Evolutionary conservation across 495 filamentous ascomycete species (phyloP), one percentile per base, ranked within the genome.

Genomic region (Neurospora cerealis): DNA sequence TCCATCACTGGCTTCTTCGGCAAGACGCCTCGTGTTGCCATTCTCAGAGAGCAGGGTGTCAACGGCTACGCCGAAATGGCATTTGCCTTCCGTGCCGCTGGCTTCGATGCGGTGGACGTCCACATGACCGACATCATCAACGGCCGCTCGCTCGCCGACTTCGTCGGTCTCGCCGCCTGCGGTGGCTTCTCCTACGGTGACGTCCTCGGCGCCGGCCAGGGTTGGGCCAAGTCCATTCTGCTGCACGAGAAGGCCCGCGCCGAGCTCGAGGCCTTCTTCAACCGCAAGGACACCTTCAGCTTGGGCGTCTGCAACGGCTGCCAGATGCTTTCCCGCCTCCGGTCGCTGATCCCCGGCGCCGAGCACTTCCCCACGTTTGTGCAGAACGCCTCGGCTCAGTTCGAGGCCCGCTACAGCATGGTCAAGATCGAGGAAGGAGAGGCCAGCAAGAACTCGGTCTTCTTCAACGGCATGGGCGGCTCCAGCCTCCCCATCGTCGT

Each of bases 161-260:
- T 96, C 76, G 89, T 90, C 69, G 96, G 96, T 76, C 88, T 98
- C 24, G 96, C 95, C 37, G 95, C 94, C 74, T 97, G 95, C 77
- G 96, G 96, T 75, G 96, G 96, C 72, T 99, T 99, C 88, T 97
- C 93, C 17, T 98, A 96, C 82, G 96, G 96, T 78, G 96, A 99
- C 75, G 94, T 98, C 44, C 89, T 98, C 4, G 96, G 95, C 72
- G 96, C 96, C 39, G 96, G 96, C 40, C 91, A 92, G 76, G 96
- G 96, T 69, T 99, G 96, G 96, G 94, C 96, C n/a, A 94, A 95
- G 80, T 94, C 92, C 5, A 94, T 98, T 44, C 88, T 97, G 8
- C 87, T 95, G 75, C 92, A 97, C 82, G 87, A 91, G 28, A 89
- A 90, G 73, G 90, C 92, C 4, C 89, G 94, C 39, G 84, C 83